phyloP scores from a whole-genome alignment of 1,284 basidiomycete species.

The Cryptococcus amylolentus region DNA sequence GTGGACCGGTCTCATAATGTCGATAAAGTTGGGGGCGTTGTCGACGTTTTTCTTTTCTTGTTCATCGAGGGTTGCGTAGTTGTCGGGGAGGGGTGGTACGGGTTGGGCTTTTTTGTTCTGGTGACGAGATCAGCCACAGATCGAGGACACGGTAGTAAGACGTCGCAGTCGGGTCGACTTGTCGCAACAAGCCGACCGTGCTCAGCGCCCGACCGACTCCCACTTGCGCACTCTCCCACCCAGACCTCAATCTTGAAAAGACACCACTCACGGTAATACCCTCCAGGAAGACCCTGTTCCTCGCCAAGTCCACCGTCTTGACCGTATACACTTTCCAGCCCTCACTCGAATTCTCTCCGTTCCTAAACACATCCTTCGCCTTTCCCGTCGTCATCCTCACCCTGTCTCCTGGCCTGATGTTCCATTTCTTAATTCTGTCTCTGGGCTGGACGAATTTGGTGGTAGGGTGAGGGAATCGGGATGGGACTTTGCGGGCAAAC shows the following conservation, averaged over 20 bases:
- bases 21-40: conserved; percentile 29
- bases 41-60: conserved; percentile 21
- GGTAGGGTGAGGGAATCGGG: conserved; percentile 31
- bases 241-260: not conserved
- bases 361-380: conserved; percentile 35
- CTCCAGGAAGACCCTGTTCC: conserved; percentile 39
- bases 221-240: too few relatives aligned
- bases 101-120: conserved; percentile 37
- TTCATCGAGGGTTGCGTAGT: conserved; percentile 24
- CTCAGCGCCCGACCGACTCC: too few relatives aligned
- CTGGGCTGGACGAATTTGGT: conserved; percentile 30
- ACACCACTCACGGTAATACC: conserved; percentile 36
- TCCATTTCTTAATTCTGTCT: conserved; percentile 43
- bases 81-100: conserved; percentile 27
- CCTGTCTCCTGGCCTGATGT: conserved; percentile 44
- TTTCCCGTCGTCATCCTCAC: conserved; percentile 43
- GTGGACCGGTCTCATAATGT: conserved; percentile 36
- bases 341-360: conserved; percentile 27
- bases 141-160: not conserved
- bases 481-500: conserved; percentile 28
- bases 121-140: not conserved
- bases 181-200: too few relatives aligned
- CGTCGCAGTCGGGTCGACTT: not conserved
- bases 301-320: conserved; percentile 35
- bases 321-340: conserved; percentile 44